Conservation (phyloP, 164 flowering plant genomes). For the Umbilicus rupestris region DNA sequence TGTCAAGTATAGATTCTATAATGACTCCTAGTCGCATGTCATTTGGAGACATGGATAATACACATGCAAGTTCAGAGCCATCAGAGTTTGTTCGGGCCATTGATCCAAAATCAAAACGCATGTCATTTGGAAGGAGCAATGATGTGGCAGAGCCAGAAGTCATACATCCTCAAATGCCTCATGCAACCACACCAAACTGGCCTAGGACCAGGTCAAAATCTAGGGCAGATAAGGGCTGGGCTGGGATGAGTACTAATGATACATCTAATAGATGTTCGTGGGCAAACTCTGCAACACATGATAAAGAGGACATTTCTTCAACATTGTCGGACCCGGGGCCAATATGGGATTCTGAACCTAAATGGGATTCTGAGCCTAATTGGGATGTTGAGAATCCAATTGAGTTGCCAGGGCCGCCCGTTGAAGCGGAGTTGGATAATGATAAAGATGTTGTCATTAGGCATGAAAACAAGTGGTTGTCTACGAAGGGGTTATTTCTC, state of each 20-base stretch:
- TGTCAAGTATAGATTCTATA: constrained; percentile 96
- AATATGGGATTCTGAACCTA: constrained; percentile 96
- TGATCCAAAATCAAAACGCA: constrained; percentile 78
- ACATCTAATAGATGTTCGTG: constrained; percentile 68
- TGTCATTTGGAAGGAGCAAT: constrained; percentile 78
- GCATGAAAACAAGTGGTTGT: constrained; percentile 65
- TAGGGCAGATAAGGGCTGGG: constrained; percentile 75
- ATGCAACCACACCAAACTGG: constrained; percentile 79
- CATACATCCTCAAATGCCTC: constrained; percentile 64
- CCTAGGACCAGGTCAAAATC: constrained; percentile 92
- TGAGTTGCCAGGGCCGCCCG: constrained; percentile 68
- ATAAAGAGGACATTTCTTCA: constrained; percentile 93
- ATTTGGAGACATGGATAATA: constrained; percentile 70
- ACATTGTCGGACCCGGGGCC: constrained; percentile 99
- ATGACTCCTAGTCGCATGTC: constrained; percentile 89
- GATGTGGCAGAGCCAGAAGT: constrained; percentile 68
- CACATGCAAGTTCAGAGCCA: constrained; percentile 80
- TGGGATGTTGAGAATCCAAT: constrained; percentile 82
- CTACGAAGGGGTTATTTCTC: constrained; percentile 67
- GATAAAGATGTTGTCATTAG: constrained; percentile 33
- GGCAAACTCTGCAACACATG: constrained; percentile 67
- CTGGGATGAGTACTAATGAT: constrained; percentile 46
- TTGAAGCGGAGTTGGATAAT: constrained; percentile 33
- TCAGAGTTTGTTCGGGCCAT: constrained; percentile 91
- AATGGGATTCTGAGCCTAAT: constrained; percentile 77